phyloP scores from a whole-genome alignment of 2,329 filamentous ascomycete species.

The Neodidymelliopsis sp. region DNA sequence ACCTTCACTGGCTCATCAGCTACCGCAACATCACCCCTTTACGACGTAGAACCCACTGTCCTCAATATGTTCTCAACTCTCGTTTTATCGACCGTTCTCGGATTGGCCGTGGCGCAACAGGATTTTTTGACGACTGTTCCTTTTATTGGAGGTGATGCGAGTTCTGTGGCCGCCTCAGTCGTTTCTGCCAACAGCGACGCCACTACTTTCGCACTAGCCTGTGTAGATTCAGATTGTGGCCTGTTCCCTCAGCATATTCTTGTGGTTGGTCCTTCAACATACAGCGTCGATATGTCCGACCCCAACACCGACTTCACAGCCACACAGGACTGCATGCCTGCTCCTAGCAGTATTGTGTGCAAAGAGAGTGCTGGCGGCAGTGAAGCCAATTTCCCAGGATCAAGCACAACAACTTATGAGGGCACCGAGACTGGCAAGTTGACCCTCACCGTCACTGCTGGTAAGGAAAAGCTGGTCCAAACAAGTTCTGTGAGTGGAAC shows the following conservation, averaged over 20 bases:
- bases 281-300: conserved; percentile 28
- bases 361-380: conserved; percentile 29
- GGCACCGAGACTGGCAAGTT: conserved; percentile 8
- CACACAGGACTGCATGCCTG: conserved; percentile 28
- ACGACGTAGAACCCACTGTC: neutral
- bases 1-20: no score
- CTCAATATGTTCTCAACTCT: conserved; percentile 15
- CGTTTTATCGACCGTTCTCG: conserved; percentile 10
- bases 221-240: conserved; percentile 21
- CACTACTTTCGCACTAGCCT: conserved; percentile 24
- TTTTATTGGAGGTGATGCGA: conserved; percentile 11
- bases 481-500: neutral
- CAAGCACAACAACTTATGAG: conserved; percentile 27
- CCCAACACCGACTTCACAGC: conserved; percentile 29
- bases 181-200: conserved; percentile 20
- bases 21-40: no score
- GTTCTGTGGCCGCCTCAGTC: conserved; percentile 20
- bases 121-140: conserved; percentile 22
- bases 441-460: conserved; percentile 24
- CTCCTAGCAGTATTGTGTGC: conserved; percentile 26
- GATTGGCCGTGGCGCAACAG: conserved; percentile 22
- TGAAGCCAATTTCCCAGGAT: conserved; percentile 36
- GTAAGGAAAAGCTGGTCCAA: conserved; percentile 21
- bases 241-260: conserved; percentile 30
- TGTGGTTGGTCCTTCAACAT: conserved; percentile 29